Evolutionary conservation across 495 filamentous ascomycete genomes (phyloP), one percentile per base, ranked within the genome.

Genomic region (Xylaria intraflava): DNA sequence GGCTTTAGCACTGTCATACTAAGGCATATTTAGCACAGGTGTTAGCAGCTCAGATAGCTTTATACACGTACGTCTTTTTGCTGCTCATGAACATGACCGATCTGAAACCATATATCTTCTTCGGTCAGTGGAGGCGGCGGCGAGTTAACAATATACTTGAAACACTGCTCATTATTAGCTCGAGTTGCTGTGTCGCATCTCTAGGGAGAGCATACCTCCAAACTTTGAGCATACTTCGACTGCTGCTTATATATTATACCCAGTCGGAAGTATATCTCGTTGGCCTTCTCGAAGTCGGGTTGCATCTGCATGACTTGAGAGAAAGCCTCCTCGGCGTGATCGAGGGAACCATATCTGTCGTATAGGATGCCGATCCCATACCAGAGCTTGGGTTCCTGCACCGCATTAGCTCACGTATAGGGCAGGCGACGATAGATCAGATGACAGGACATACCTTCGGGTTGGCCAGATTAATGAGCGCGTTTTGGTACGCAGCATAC

Each of bases 221-320:
- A 75, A 70, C 90, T 95, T 61, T 91, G 83, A 36, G 78, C 79
- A 64, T 93, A 99, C 69, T 97, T 97, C 53, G 91, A 86, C 65
- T 97, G 94, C 55, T 96, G 90, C 68, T 99, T 99, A 76, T 97
- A 97, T 42, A 99, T 97, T 73, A 99, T 99, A 22, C 93, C 93
- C 35, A 99, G 79, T 14, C 93, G 84, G 73, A 99, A 99, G 71
- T 97, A 99, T 49, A 99, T 96, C 65, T 99, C 93, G 62, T 97
- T 97, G 44, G 93, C 90, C 77, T 99, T 99, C 65, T 99, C 93
- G 55, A 97, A 99, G 62, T 92, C 85, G 2, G 93, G 93, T 48
- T 93, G 85, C 92, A 99, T 99, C 55, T 87, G 83, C 93, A 99
- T 97, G 49, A 99, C 93, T 64, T 99, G 89, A 3, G 93, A 95